phyloP scores from a whole-genome alignment of 768 basidiomycete species.

The Austroboletus eburneus region DNA sequence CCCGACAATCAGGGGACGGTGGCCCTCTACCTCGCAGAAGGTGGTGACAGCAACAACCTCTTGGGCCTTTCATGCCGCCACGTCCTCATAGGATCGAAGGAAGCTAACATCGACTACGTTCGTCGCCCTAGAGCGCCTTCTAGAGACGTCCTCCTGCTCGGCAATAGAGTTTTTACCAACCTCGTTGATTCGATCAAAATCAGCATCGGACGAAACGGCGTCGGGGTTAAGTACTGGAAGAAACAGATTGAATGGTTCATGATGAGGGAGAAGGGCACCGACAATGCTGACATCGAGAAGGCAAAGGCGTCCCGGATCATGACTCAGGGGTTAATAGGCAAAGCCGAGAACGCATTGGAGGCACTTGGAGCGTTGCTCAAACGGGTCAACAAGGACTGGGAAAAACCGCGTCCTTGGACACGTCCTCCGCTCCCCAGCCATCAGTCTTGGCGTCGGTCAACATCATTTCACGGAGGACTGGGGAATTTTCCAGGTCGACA shows the following conservation, averaged over 20 bases:
- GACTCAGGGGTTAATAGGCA: neutral
- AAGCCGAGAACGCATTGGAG: neutral
- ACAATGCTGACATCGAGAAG: slow-evolving; percentile 6
- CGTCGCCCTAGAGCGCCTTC: slow-evolving; percentile 23
- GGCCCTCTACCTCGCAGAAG: slow-evolving; percentile 27
- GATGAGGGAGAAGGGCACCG: neutral
- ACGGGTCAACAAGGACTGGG: slow-evolving; percentile 2
- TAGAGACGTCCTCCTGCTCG: slow-evolving; percentile 32
- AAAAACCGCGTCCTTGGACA: slow-evolving; percentile 31
- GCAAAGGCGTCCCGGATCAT: slow-evolving; percentile 2
- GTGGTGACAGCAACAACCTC: slow-evolving; percentile 24
- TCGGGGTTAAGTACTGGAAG: slow-evolving; percentile 17
- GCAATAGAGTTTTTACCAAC: slow-evolving; percentile 24
- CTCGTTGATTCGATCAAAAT: slow-evolving; percentile 29
- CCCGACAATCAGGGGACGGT: slow-evolving; percentile 25
- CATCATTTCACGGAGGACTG: slow-evolving; percentile 33
- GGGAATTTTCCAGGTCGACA: slow-evolving; percentile 25
- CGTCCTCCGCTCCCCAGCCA: slow-evolving; percentile 24
- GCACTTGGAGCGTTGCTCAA: neutral
- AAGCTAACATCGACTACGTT: slow-evolving; percentile 27
- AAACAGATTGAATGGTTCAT: slow-evolving; percentile 20
- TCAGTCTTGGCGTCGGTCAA: slow-evolving; percentile 22
- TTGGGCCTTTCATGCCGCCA: slow-evolving; percentile 31
- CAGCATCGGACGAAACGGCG: slow-evolving; percentile 19
- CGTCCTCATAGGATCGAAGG: slow-evolving; percentile 22